These are phyloP conservation scores for Tetramitus jugosus DNA, from an alignment of 208 protist species.

Conservation along the genomic window DNA sequence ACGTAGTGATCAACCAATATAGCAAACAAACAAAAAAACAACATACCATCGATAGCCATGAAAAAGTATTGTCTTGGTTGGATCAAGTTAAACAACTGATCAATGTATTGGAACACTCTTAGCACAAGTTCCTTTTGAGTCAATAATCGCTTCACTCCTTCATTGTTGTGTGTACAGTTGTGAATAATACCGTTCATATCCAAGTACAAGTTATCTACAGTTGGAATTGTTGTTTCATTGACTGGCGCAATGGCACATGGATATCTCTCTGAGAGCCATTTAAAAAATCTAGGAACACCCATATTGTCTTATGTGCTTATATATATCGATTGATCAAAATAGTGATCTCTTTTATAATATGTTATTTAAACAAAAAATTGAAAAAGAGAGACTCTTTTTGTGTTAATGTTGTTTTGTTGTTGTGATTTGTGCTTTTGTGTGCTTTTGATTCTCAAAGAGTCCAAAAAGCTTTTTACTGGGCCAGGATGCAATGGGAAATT, in stretches of 20 bases:
- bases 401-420: too few species aligned
- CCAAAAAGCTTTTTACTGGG: too few species aligned
- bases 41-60: slow-evolving; percentile 94
- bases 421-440: too few species aligned
- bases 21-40: too few species aligned
- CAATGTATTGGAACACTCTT: slow-evolving; percentile 90
- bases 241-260: slow-evolving; percentile 80
- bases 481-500: too few species aligned
- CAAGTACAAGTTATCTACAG: slow-evolving; percentile 97
- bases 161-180: slow-evolving; percentile 89
- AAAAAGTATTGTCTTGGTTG: slow-evolving; percentile 90
- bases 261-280: slow-evolving; percentile 90
- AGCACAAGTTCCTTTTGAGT: slow-evolving; percentile 89
- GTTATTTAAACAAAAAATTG: too few species aligned
- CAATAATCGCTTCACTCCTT: slow-evolving; percentile 51
- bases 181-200: slow-evolving; percentile 99
- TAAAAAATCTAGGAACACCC: slow-evolving; percentile 91
- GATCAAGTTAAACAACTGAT: slow-evolving; percentile 88
- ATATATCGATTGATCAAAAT: neutral
- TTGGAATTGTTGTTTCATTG: slow-evolving; percentile 60
- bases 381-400: too few species aligned
- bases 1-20: slow-evolving; percentile 23
- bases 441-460: too few species aligned
- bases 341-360: too few species aligned
- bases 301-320: slow-evolving; percentile 41